Base-by-base conservation (phyloP, 2,329 filamentous ascomycete genomes). In the Trichoderma sp. region DNA sequence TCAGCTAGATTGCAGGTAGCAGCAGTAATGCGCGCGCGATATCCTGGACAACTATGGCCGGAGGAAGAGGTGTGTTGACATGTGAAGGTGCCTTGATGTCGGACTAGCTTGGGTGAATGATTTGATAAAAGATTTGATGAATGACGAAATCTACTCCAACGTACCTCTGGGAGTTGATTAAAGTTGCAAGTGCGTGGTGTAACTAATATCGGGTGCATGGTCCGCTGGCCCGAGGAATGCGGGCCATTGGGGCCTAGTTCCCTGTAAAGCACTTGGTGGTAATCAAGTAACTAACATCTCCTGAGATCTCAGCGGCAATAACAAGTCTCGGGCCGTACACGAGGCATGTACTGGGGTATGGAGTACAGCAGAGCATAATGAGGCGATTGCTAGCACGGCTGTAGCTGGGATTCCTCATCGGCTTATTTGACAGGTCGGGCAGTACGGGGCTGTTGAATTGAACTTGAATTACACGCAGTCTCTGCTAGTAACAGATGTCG, bases 191-290 rank as follows among this genome's bases (percentile, higher is more conserved):
- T 43, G 59, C 30, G 18, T 4, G 11, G 34, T 30, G 18, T 16
- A 34, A 34, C n/a, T 26, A 49, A 34, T 34, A 39, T 30, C 10
- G 43, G 26, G 34, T 58, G n/a, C 28, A n/a, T 59, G 37, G 63
- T 66, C 63, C 63, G 63, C 18, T 66, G 63, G 63, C 51, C 63
- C 63, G 63, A 66, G 63, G 54, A 7, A 54, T 54, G 63, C 63
- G 63, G 39, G 63, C 54, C 61, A 37, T 65, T 37, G 51, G 56
- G 24, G 30, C 32, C 52, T 11, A 46, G 51, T 56, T 37, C 32
- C 51, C 32, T 64, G 28, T 30, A 16, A 4, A 28, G 51, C 26
- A 56, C 61, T 32, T n/a, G 32, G 37, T 16, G 5, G n/a, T 1
- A 43, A 39, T n/a, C 32, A 34, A 34, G 11, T 18, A 39, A 43